Conservation (phyloP, 805 yeast genomes). For the Wickerhamomyces canadensis region DNA sequence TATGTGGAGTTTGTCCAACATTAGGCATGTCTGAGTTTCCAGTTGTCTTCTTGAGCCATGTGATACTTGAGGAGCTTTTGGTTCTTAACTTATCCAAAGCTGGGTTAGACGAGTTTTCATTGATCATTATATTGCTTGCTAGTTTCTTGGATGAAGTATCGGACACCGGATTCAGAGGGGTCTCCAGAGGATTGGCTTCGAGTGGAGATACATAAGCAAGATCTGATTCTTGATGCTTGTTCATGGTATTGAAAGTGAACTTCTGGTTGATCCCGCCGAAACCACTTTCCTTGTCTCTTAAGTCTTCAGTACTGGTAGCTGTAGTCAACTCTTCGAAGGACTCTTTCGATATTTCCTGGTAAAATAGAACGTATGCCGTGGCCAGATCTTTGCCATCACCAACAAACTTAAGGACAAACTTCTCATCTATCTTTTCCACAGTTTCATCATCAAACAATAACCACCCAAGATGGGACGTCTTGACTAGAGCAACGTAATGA, state of each 20-base stretch:
- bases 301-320: not conserved
- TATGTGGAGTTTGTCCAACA: no score
- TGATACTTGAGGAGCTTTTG: not conserved
- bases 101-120: not conserved
- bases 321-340: conserved; percentile 15
- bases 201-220: no score
- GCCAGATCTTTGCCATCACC: conserved; percentile 88
- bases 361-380: conserved; percentile 86
- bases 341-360: conserved; percentile 51
- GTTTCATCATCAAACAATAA: conserved; percentile 91
- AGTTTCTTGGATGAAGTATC: no score
- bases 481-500: conserved; percentile 85
- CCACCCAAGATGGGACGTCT: conserved; percentile 80
- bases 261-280: conserved; percentile 1
- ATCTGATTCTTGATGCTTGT: not conserved
- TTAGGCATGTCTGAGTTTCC: no score
- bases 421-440: conserved; percentile 81
- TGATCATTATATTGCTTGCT: not conserved
- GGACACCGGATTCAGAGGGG: not conserved
- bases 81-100: conserved; percentile 1
- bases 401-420: conserved; percentile 76
- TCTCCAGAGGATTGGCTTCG: no score
- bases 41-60: not conserved
- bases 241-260: not conserved
- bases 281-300: no score